phyloP scores from a whole-genome alignment of 1,284 basidiomycete genomes.

The Marasmius oreades region DNA sequence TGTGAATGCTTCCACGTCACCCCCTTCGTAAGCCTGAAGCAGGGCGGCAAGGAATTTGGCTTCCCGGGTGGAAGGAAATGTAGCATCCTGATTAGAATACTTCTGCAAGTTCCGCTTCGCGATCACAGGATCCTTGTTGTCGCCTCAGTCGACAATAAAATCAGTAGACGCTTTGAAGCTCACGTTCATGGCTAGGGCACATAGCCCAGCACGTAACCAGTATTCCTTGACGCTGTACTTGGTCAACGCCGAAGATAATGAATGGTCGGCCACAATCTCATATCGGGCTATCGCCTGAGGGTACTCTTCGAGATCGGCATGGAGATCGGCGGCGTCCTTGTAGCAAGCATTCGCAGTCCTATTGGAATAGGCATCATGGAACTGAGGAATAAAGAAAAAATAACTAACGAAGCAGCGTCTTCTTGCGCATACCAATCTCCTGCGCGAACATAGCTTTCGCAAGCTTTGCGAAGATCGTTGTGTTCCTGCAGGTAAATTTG shows the following conservation, averaged over 20 bases:
- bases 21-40: conserved; percentile 76
- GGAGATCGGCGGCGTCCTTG: conserved; percentile 95
- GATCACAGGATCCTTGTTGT: conserved; percentile 76
- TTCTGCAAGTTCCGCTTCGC: conserved; percentile 75
- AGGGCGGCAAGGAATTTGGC: conserved; percentile 81
- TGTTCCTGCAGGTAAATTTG: conserved; percentile 85
- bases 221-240: conserved; percentile 99
- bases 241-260: conserved; percentile 82
- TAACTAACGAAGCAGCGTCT: conserved; percentile 88
- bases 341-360: conserved; percentile 95
- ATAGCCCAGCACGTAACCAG: conserved; percentile 87
- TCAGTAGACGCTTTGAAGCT: conserved; percentile 24
- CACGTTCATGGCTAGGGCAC: conserved; percentile 88
- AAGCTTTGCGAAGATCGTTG: conserved; percentile 74
- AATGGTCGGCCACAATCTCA: conserved; percentile 87
- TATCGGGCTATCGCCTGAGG: conserved; percentile 85
- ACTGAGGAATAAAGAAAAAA: not conserved
- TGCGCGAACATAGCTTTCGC: conserved; percentile 89
- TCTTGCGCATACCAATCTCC: conserved; percentile 98
- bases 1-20: conserved; percentile 78
- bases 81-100: conserved; percentile 75
- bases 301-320: conserved; percentile 87
- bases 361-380: conserved; percentile 13
- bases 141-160: conserved; percentile 5
- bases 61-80: conserved; percentile 85